Base-by-base conservation (phyloP, 768 basidiomycete species). In the Suillus alpinus region DNA sequence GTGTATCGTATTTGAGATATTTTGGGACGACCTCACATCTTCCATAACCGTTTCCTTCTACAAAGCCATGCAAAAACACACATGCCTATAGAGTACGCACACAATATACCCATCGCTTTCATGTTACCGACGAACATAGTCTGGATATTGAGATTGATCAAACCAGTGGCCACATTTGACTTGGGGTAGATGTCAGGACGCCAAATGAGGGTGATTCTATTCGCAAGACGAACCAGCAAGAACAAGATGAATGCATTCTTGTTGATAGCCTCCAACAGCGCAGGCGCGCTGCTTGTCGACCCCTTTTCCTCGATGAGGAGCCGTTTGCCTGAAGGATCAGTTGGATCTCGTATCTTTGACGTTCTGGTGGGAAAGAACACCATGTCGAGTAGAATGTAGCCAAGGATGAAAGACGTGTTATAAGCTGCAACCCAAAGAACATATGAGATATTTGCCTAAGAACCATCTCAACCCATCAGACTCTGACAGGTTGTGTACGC, bases 131-230 rank as follows among this genome's bases (percentile, higher is more conserved):
- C 80, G 67, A 95, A 92, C 86, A 98, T 94, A 9, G 94, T 98
- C 64, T 76, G 73, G 61, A 95, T 80, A 0, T 83, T 78, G 39
- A 98, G 66, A 70, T 98, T 99, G 63, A 95, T 78, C 13, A 92
- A 64, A 0, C 96, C 96, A 0, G 96, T 99, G 36, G 83, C 71
- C 0, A 96, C 75, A 70, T 98, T 98, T 0, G 95, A 92, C 94
- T 96, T 63, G 18, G 61, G 31, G 40, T 10, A 10, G 29, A 6
- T 36, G 53, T 55, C 31, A 64, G 31, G 37, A 63, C 53, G 37
- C 13, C 31, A 57, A 16, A 13, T n/a, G 9, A 6, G 39, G 2
- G 20, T 2, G 12, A 16, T 37, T 18, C 39, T 26, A 6, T 5
- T n/a, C 10, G 12, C 13, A 49, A 51, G 12, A 81, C 91, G 63